Evolutionary conservation across 106 monocot genomes (phyloP).

Genomic region (Dendrobium officinale): DNA sequence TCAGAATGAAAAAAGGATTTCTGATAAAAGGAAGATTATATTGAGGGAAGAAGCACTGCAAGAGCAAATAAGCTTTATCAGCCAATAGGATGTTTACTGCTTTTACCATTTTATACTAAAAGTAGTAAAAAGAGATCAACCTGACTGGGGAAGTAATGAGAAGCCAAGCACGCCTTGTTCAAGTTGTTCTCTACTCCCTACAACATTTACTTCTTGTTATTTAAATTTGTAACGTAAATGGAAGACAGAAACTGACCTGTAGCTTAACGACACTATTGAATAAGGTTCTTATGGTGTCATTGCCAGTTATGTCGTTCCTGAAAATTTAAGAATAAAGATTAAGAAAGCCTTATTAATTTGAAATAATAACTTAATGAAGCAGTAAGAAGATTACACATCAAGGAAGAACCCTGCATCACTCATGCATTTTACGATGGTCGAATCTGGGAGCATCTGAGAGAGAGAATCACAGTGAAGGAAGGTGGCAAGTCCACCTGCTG

Average conservation of each 20-base stretch:
- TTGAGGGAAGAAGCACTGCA: conserved; percentile 96
- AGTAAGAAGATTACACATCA: conserved; percentile 48
- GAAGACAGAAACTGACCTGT: conserved; percentile 33
- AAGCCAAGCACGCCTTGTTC: conserved; percentile 35
- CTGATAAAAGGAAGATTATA: conserved; percentile 43
- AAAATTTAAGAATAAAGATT: not conserved
- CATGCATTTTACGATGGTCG: conserved; percentile 63
- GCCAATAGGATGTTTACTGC: not conserved
- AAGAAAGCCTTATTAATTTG: not conserved
- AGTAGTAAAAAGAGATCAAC: conserved; percentile 13
- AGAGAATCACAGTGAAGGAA: conserved; percentile 83
- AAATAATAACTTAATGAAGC: conserved; percentile 5
- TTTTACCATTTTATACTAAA: not conserved
- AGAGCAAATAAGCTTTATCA: not conserved
- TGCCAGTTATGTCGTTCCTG: conserved; percentile 68
- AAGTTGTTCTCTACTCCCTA: conserved; percentile 48
- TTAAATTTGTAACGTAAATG: not conserved
- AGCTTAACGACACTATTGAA: conserved; percentile 38
- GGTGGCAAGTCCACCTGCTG: conserved; percentile 83
- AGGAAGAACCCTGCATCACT: conserved; percentile 97
- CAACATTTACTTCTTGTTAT: not conserved
- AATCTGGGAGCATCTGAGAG: conserved; percentile 21
- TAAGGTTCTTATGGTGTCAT: conserved; percentile 44
- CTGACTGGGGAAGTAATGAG: conserved; percentile 25
- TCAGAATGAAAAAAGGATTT: conserved; percentile 81